Evolutionary conservation across 1,139 yeast genomes (phyloP).

Genomic region (Magnusiomyces ingens): DNA sequence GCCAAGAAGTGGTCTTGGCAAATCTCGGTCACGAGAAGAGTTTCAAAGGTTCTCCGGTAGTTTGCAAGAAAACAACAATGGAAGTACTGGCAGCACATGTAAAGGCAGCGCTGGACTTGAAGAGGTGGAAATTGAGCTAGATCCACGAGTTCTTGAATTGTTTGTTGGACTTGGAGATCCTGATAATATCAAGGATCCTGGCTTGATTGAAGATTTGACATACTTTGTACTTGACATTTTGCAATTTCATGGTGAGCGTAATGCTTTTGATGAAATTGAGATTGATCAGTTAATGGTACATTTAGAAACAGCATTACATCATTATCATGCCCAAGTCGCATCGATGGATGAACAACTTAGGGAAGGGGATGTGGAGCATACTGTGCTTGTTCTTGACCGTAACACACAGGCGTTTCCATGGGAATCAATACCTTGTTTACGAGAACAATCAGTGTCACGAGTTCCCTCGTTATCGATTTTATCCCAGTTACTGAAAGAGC

Average conservation of each 20-base stretch:
- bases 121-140: constrained; percentile 36
- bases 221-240: constrained; percentile 55
- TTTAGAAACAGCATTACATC: constrained; percentile 41
- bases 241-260: constrained; percentile 55
- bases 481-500: constrained; percentile 36
- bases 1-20: background rate
- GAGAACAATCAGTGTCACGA: constrained; percentile 55
- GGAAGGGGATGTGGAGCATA: constrained; percentile 40
- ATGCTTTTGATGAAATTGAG: constrained; percentile 60
- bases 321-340: constrained; percentile 24
- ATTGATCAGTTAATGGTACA: constrained; percentile 44
- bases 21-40: no score
- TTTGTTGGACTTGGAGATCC: constrained; percentile 45
- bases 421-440: constrained; percentile 67
- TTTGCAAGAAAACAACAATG: constrained; percentile 5
- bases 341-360: background rate
- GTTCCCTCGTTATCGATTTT: constrained; percentile 60
- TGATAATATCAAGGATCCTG: constrained; percentile 32
- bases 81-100: constrained; percentile 3
- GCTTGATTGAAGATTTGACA: constrained; percentile 55
- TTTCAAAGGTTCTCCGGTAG: background rate
- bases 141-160: constrained; percentile 45
- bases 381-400: constrained; percentile 62
- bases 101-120: constrained; percentile 6
- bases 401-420: constrained; percentile 70